A percentile compares a stretch with the other conserved stretches of the same genome.
phyloP scores from a whole-genome alignment of 2,329 filamentous ascomycete genomes.

The Fusarium marasasianum region DNA sequence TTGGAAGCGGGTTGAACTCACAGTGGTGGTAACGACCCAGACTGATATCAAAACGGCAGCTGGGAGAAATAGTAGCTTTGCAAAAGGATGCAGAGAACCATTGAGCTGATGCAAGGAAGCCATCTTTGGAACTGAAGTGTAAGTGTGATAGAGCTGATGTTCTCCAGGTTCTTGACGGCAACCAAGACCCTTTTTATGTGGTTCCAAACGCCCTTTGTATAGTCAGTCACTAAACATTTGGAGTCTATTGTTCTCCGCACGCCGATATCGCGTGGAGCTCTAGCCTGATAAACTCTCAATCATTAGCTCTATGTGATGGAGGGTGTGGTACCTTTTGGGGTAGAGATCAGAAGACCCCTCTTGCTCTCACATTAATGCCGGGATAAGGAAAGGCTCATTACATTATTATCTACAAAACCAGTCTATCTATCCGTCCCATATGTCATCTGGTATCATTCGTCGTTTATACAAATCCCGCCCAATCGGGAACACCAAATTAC shows the following conservation, averaged over 20 bases:
- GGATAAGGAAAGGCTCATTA: constrained; percentile 39
- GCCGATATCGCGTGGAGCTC: constrained; percentile 28
- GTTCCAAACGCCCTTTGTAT: background rate
- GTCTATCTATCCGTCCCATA: constrained; percentile 28
- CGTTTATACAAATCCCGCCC: constrained; percentile 31
- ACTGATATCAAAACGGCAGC: constrained; percentile 9
- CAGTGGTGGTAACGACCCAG: constrained; percentile 12
- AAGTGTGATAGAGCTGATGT: background rate
- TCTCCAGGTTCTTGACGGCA: background rate
- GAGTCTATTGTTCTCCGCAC: constrained; percentile 21
- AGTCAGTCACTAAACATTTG: background rate
- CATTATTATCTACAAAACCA: constrained; percentile 38
- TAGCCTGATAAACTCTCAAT: constrained; percentile 4
- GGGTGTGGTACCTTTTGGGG: constrained; percentile 9
- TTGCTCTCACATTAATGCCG: constrained; percentile 10
- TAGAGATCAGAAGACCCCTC: constrained; percentile 8
- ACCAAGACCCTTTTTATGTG: background rate
- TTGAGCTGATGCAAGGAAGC: background rate
- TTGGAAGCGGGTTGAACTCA: background rate
- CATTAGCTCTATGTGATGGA: constrained; percentile 1
- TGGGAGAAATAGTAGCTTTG: constrained; percentile 15
- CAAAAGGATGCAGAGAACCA: background rate
- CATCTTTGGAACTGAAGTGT: background rate
- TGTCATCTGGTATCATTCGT: constrained; percentile 38
- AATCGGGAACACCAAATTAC: constrained; percentile 4